Percentiles rank a stretch among this genome's conserved stretches.
Evolutionary conservation across 1,284 basidiomycete species (phyloP).

Genomic region (Ustilago curta): DNA sequence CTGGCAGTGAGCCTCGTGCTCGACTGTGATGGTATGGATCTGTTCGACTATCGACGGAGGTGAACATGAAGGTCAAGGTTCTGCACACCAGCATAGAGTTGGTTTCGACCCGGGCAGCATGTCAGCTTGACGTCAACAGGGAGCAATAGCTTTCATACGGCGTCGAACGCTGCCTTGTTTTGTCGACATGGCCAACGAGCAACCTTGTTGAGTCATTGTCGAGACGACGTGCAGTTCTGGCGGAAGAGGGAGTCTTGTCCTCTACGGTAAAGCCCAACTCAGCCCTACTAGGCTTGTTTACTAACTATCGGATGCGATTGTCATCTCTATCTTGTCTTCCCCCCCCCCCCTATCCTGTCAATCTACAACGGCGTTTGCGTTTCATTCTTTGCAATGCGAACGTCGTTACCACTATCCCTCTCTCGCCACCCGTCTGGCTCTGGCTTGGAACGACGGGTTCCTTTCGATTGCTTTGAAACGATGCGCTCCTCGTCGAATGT

Average conservation of each 20-base stretch:
- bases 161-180: not conserved
- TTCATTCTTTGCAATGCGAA: constrained; percentile 60
- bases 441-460: constrained; percentile 20
- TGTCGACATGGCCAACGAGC: constrained; percentile 1
- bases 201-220: not conserved
- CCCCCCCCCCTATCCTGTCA: constrained; percentile 28
- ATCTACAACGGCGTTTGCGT: constrained; percentile 50
- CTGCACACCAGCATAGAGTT: not conserved
- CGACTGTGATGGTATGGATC: not conserved
- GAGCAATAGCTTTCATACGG: not conserved
- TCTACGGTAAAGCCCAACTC: not conserved
- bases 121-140: not conserved
- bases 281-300: constrained; percentile 28
- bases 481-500: constrained; percentile 19
- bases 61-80: not conserved
- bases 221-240: not conserved
- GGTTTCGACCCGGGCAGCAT: not conserved
- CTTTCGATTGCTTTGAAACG: constrained; percentile 40
- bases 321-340: constrained; percentile 26
- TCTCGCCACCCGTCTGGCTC: constrained; percentile 13
- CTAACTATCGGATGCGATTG: constrained; percentile 51
- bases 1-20: not conserved
- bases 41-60: constrained; percentile 7
- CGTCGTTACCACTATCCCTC: constrained; percentile 44
- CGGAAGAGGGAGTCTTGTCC: constrained; percentile 5